Percentiles rank a stretch among this genome's conserved stretches.
Conservation (phyloP, 148 eudicot genomes). For the Drosera capensis region DNA sequence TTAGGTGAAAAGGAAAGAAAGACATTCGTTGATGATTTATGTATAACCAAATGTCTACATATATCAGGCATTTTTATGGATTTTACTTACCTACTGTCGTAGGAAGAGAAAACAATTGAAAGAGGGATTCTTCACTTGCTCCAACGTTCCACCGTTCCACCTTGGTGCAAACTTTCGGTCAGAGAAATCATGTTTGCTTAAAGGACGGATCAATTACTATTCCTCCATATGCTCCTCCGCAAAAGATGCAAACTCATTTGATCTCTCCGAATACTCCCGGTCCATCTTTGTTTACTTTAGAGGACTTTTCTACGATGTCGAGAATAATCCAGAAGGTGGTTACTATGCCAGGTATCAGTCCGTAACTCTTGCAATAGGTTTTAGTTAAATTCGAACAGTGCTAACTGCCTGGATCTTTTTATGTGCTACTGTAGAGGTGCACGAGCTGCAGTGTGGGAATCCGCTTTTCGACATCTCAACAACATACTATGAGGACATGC, state of each 20-base stretch:
- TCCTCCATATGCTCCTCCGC: conserved; percentile 98
- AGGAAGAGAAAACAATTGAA: conserved; percentile 99
- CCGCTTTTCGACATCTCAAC: conserved; percentile 94
- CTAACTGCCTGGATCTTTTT: background rate
- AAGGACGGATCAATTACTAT: conserved; percentile 86
- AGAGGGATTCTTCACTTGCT: conserved; percentile 88
- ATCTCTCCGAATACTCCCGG: conserved; percentile 85
- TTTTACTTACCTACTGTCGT: conserved; percentile 4
- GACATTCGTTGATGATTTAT: no score
- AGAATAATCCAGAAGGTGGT: conserved; percentile 99
- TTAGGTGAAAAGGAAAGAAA: no score
- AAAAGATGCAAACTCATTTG: conserved; percentile 91
- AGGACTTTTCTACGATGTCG: conserved; percentile 92
- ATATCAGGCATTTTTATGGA: background rate
- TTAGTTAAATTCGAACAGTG: background rate
- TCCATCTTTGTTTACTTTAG: conserved; percentile 98
- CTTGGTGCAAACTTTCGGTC: conserved; percentile 96
- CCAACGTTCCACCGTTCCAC: conserved; percentile 91
- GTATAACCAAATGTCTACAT: no score
- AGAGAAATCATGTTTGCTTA: conserved; percentile 91
- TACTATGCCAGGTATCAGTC: conserved; percentile 77
- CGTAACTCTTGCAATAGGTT: background rate
- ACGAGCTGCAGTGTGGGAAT: conserved; percentile 96
- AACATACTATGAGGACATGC: conserved; percentile 98
- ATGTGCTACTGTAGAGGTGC: conserved; percentile 54